phyloP scores from a whole-genome alignment of 2,329 filamentous ascomycete species.

The Aspergillus nomiae region DNA sequence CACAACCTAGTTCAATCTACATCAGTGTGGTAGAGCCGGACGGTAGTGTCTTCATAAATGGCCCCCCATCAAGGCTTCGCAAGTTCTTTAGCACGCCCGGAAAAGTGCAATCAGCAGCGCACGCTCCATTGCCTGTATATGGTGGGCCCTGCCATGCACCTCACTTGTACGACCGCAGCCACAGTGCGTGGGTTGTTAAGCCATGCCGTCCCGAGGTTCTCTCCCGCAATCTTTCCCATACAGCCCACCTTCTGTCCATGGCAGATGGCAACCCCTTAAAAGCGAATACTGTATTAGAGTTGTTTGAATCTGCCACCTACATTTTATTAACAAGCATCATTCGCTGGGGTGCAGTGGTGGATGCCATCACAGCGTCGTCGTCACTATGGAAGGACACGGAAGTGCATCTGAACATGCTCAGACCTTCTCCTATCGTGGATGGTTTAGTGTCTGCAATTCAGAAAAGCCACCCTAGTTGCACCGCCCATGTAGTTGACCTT shows the following conservation, averaged over 20 bases:
- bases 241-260: neutral
- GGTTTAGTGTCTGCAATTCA: neutral
- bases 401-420: neutral
- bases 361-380: neutral
- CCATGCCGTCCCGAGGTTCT: neutral
- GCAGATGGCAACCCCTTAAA: neutral
- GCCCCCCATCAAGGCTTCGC: conserved; percentile 28
- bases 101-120: conserved; percentile 24
- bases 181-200: neutral
- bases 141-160: conserved; percentile 41
- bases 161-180: conserved; percentile 47
- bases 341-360: neutral
- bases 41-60: conserved; percentile 27
- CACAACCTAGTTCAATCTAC: conserved; percentile 23
- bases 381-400: neutral
- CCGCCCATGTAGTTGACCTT: neutral
- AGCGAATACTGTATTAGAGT: neutral
- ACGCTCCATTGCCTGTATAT: conserved; percentile 28
- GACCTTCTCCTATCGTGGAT: neutral
- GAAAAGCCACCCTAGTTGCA: neutral
- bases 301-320: neutral
- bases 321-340: neutral
- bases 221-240: neutral
- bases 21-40: conserved; percentile 24
- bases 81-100: conserved; percentile 22